These are phyloP conservation scores for Dendrobium huoshanense DNA, from an alignment of 106 monocot species.

Conservation along the genomic window DNA sequence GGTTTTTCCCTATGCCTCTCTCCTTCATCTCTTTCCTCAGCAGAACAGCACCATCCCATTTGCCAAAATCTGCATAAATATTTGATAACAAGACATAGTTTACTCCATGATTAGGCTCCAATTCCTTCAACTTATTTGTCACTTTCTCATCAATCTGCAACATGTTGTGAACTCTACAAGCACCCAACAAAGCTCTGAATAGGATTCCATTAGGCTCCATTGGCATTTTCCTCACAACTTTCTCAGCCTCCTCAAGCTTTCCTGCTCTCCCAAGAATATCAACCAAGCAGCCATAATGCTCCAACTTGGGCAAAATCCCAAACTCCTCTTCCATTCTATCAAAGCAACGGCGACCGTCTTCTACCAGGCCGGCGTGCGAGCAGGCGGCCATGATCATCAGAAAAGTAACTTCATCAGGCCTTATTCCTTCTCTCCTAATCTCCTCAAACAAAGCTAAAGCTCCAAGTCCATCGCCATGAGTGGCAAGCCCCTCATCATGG, in stretches of 20 bases:
- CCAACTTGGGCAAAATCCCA: constrained; percentile 18
- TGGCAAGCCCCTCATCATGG: constrained; percentile 25
- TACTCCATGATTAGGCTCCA: constrained; percentile 31
- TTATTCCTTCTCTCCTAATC: constrained; percentile 12
- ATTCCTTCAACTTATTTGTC: constrained; percentile 11
- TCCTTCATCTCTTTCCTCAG: constrained; percentile 40
- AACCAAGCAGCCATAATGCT: constrained; percentile 52
- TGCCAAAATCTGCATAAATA: constrained; percentile 28
- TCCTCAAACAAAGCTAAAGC: constrained; percentile 20
- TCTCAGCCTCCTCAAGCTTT: constrained; percentile 28
- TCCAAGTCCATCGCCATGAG: constrained; percentile 23
- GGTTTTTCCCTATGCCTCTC: constrained; percentile 31
- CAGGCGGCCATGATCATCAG: constrained; percentile 30
- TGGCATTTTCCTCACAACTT: constrained; percentile 23
- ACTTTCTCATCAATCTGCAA: constrained; percentile 8
- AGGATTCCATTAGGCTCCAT: constrained; percentile 24
- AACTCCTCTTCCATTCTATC: constrained; percentile 11
- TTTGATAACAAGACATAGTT: constrained; percentile 56
- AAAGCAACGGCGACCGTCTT: constrained; percentile 30
- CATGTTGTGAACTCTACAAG: constrained; percentile 25
- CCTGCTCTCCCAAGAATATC: constrained; percentile 43
- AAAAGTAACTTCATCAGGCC: constrained; percentile 21
- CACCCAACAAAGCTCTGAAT: constrained; percentile 30
- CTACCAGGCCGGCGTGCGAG: constrained; percentile 37
- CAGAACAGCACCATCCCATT: constrained; percentile 40